These are phyloP conservation scores for Suhomyces sp. DNA, from an alignment of 805 yeast genomes.

Conservation along the genomic window DNA sequence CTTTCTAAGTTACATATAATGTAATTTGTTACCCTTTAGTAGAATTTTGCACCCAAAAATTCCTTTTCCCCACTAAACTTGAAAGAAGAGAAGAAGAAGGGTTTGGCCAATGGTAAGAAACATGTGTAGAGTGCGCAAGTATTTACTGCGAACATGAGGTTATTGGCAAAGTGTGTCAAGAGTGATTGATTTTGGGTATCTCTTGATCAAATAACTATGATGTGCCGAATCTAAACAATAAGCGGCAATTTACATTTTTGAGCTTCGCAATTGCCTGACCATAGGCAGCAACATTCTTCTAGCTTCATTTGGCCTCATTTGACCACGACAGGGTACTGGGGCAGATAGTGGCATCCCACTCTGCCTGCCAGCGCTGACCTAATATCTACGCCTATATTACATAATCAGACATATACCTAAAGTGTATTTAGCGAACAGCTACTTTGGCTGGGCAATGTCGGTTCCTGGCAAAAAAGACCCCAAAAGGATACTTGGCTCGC, in stretches of 20 bases:
- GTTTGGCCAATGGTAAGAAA: neutral
- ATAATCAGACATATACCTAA: neutral
- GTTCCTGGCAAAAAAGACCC: neutral
- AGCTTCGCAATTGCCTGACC: neutral
- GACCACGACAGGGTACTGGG: no score
- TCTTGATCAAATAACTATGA: no score
- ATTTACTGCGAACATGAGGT: no score
- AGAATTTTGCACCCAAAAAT: neutral
- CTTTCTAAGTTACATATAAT: no score
- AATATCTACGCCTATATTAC: neutral
- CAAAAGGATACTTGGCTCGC: conserved; percentile 21
- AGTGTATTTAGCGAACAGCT: neutral
- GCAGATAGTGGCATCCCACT: neutral
- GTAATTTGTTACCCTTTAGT: neutral
- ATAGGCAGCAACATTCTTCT: no score
- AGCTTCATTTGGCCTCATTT: no score
- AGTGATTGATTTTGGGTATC: no score
- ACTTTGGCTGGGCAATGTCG: neutral
- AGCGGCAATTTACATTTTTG: neutral
- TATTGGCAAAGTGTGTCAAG: no score
- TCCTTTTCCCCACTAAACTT: neutral
- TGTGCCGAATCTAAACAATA: no score
- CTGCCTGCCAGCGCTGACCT: neutral
- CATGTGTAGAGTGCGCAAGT: neutral
- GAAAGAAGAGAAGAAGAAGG: no score